Evolutionary conservation across 306 rosid genomes (phyloP), one percentile per base, ranked within the genome.

Genomic region (Chamaecrista fasciculata): DNA sequence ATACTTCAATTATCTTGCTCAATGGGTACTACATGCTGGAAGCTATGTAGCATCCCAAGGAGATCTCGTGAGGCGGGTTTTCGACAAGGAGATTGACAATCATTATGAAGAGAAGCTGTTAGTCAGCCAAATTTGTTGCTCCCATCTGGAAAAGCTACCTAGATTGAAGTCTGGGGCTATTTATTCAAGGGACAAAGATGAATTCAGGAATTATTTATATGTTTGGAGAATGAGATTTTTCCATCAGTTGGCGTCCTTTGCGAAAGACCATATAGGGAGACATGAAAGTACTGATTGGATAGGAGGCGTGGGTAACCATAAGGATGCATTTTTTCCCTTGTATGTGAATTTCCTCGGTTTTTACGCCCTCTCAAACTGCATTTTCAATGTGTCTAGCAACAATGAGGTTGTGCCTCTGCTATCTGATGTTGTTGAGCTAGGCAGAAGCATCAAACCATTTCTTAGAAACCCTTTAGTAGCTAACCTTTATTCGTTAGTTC

Each of bases 61-160:
- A 62, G 96, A 94, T 81, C 95, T 89, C 36, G 95, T 94, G 64
- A 84, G 96, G 67, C 91, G 79, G 62, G 96, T 94, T 55, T 94
- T 94, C 24, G 99, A 91, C 78, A 94, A 91, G 85, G 99, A 94
- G 74, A 94, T 94, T 29, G 99, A 94, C 79, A 94, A 94, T 80
- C 84, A 83, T 76, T 95, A 94, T 25, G 99, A 94, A 89, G 99
- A 94, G 80, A 94, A 85, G 78, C 77, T 94, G 48, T 80, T 94
- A 72, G 80, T 94, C 81, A 34, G 92, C 73, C 99, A 94, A 72
- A 81, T 91, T 52, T 86, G 96, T 70, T 88, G 99, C 82, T 85
- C 74, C 69, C 94, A 91, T 37, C 31, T 94, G 74, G 96, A 84
- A 80, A 91, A 82, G 67, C 89, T 94, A 34, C 81, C 83, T 2